phyloP scores from a whole-genome alignment of 495 filamentous ascomycete genomes.

The Daldinia bambusicola region DNA sequence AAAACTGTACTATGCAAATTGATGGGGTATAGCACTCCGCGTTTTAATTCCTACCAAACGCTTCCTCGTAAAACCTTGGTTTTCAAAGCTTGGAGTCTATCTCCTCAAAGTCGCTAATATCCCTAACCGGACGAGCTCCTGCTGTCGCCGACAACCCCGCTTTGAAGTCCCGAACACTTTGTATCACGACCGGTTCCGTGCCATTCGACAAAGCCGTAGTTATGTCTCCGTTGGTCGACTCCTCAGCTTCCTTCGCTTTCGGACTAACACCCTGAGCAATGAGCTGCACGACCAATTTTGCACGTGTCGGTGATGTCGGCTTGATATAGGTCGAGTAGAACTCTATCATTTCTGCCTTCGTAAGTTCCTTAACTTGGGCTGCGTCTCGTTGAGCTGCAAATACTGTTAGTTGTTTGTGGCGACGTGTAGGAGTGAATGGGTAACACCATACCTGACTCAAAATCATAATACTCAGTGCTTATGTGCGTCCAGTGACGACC shows the following conservation, averaged over 20 bases:
- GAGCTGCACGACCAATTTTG: conserved; percentile 86
- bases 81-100: conserved; percentile 75
- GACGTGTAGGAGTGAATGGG: neutral
- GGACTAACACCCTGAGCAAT: conserved; percentile 71
- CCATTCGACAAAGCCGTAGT: conserved; percentile 51
- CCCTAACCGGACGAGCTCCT: conserved; percentile 75
- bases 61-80: conserved; percentile 5
- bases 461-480: conserved; percentile 87
- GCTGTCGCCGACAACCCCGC: conserved; percentile 72
- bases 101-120: conserved; percentile 85
- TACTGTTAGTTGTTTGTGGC: conserved; percentile 17
- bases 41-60: conserved; percentile 29
- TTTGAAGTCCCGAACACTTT: conserved; percentile 81
- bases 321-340: conserved; percentile 84
- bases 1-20: conserved; percentile 26
- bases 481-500: conserved; percentile 86
- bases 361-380: conserved; percentile 74
- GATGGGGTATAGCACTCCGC: conserved; percentile 38
- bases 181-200: conserved; percentile 65
- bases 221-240: conserved; percentile 53
- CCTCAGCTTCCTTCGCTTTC: conserved; percentile 52
- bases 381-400: conserved; percentile 77
- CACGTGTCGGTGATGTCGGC: conserved; percentile 75
- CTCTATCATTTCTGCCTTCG: conserved; percentile 78
- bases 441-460: conserved; percentile 74